A percentile compares a stretch with the other conserved stretches of the same genome.
phyloP scores from a whole-genome alignment of 805 yeast species.

The Starmerella khaoyaiensis region DNA sequence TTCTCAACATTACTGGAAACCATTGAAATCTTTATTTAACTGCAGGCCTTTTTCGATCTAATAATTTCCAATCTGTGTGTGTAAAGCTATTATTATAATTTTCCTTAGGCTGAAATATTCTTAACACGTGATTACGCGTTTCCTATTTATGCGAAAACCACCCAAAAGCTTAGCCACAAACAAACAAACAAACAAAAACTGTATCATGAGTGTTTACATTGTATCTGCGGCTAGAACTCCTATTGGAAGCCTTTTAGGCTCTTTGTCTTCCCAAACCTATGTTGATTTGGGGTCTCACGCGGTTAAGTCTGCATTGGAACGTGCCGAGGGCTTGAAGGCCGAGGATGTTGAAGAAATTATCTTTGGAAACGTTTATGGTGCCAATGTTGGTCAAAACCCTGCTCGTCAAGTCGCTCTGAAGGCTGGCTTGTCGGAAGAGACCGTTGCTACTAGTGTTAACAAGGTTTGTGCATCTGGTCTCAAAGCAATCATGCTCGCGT shows the following conservation, averaged over 20 bases:
- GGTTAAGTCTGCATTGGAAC: conserved; percentile 38
- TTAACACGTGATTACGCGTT: too few species aligned
- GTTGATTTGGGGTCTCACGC: conserved; percentile 88
- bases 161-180: too few species aligned
- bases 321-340: conserved; percentile 19
- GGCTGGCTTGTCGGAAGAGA: conserved; percentile 70
- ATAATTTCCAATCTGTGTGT: too few species aligned
- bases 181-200: too few species aligned
- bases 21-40: neutral
- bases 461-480: conserved; percentile 96
- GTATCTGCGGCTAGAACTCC: conserved; percentile 92
- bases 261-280: conserved; percentile 58
- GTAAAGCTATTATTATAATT: too few species aligned
- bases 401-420: conserved; percentile 94
- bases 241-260: conserved; percentile 86
- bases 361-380: conserved; percentile 59
- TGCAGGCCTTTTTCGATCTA: neutral
- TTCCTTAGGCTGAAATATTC: too few species aligned
- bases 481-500: conserved; percentile 80
- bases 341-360: conserved; percentile 18
- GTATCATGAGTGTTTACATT: conserved; percentile 62
- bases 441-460: conserved; percentile 82
- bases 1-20: conserved; percentile 38
- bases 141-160: too few species aligned
- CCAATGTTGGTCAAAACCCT: conserved; percentile 93